Evolutionary conservation across 768 basidiomycete genomes (phyloP), one percentile per base, ranked within the genome.

Genomic region (Suillus fuscotomentosus): DNA sequence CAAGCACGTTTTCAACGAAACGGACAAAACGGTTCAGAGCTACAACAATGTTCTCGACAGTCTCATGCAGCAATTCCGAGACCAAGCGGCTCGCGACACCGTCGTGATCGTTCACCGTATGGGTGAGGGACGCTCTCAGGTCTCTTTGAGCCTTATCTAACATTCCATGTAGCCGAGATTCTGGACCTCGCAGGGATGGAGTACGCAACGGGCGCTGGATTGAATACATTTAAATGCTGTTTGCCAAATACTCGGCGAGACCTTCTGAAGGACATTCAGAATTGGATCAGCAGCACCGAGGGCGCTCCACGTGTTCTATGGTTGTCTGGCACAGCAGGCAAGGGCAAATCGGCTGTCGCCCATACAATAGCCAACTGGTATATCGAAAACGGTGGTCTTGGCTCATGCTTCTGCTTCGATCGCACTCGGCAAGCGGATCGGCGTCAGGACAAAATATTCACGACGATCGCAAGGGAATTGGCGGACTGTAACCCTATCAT

Each of bases 321-420:
- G 42, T 62, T 72, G 34, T 41, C 60, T 15, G 71, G 71, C 2
- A 42, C 45, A 3, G 51, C 64, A 22, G 66, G 68, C 13, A 69
- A 62, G 17, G 71, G 71, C 2, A 72, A 72, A 51, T 70, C 70
- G 3, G 38, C 69, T 7, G 51, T 72, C 20, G 68, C 71, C 8
- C 62, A 70, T 42, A 65, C 70, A 1, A 64, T 67, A 15, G 63
- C 71, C 31, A 17, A 60, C 9, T 57, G 54, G 50, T 60, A 64
- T 36, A 31, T 63, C 13, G 36, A 65, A 10, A 20, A 61, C 5
- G 60, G 63, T 6, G 61, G 66, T 22, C 62, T 72, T 2, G 68
- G 70, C 22, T 55, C 71, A 8, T 60, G 60, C 2, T 60, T 70
- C 43, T 69, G 67, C 48, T 66, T 70, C 36, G 61, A 70, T 15